Evolutionary conservation across 2,329 filamentous ascomycete species (phyloP).

Genomic region (Trichoderma breve): DNA sequence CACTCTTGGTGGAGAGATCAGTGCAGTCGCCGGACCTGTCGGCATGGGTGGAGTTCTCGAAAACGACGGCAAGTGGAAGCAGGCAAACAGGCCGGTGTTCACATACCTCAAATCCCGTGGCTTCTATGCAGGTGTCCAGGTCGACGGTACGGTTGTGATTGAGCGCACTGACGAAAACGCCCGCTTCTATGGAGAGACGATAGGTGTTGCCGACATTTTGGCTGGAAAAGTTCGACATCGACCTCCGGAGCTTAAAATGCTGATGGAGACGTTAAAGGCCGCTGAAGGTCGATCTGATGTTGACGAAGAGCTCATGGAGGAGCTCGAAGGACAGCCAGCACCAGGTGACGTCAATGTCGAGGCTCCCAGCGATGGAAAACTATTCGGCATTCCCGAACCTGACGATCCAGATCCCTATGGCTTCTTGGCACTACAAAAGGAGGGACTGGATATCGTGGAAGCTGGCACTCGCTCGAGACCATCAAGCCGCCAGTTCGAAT

Average conservation of each 20-base stretch:
- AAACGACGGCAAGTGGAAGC: slow-evolving; percentile 32
- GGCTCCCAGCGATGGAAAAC: slow-evolving; percentile 25
- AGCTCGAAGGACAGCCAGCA: slow-evolving; percentile 26
- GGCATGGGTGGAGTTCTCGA: slow-evolving; percentile 61
- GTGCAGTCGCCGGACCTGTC: slow-evolving; percentile 57
- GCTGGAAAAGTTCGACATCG: slow-evolving; percentile 39
- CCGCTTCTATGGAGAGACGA: slow-evolving; percentile 65
- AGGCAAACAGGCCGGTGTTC: slow-evolving; percentile 61
- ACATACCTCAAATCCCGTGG: slow-evolving; percentile 81
- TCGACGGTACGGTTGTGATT: slow-evolving; percentile 78
- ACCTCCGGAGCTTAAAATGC: slow-evolving; percentile 38
- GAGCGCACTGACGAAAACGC: slow-evolving; percentile 77
- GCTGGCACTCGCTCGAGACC: slow-evolving; percentile 36
- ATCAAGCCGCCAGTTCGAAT: slow-evolving; percentile 38
- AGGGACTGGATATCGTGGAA: slow-evolving; percentile 38
- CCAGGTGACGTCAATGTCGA: slow-evolving; percentile 38
- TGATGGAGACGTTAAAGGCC: slow-evolving; percentile 41
- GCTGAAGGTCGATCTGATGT: slow-evolving; percentile 35
- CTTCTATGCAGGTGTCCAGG: slow-evolving; percentile 73
- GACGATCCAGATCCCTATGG: slow-evolving; percentile 41
- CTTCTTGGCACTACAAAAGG: slow-evolving; percentile 36
- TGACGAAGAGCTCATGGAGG: slow-evolving; percentile 29
- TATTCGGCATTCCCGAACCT: slow-evolving; percentile 39
- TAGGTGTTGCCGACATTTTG: slow-evolving; percentile 31
- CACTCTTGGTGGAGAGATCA: slow-evolving; percentile 68